Conservation (phyloP, 2,329 filamentous ascomycete species). For the Bipolaris victoriae region DNA sequence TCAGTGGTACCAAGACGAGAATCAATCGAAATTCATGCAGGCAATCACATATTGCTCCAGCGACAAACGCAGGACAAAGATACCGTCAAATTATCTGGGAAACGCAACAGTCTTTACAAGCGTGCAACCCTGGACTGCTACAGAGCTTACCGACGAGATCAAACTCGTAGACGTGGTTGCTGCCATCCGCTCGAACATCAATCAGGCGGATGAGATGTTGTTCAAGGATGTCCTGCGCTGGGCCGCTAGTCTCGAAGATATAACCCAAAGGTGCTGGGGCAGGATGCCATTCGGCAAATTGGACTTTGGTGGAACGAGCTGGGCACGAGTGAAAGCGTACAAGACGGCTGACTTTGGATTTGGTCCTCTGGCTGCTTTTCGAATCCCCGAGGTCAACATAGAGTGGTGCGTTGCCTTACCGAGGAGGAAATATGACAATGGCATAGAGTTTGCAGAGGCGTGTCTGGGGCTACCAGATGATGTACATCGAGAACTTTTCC, state of each 20-base stretch:
- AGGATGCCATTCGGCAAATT: constrained; percentile 5
- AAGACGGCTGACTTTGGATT: constrained; percentile 7
- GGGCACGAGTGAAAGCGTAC: constrained; percentile 5
- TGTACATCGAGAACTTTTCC: constrained; percentile 4
- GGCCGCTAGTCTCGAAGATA: constrained; percentile 3
- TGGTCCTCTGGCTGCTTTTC: constrained; percentile 3
- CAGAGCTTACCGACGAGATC: constrained; percentile 3
- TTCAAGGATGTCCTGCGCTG: constrained; percentile 5
- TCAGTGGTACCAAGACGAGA: not conserved
- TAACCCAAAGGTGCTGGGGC: constrained; percentile 6
- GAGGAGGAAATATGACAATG: constrained; percentile 6
- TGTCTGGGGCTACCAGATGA: constrained; percentile 5
- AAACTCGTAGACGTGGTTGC: constrained; percentile 4
- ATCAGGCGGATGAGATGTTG: constrained; percentile 7
- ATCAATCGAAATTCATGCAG: constrained; percentile 5
- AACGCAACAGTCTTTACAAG: constrained; percentile 5
- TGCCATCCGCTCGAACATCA: constrained; percentile 5
- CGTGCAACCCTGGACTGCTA: constrained; percentile 2
- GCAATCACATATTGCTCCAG: constrained; percentile 6
- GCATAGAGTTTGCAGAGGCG: constrained; percentile 2
- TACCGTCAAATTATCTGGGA: constrained; percentile 4
- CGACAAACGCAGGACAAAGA: constrained; percentile 1
- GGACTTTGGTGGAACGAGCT: constrained; percentile 6
- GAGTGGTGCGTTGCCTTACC: constrained; percentile 5
- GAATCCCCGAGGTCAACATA: constrained; percentile 3